Evolutionary conservation across 495 filamentous ascomycete genomes (phyloP), one percentile per base, ranked within the genome.

Genomic region (Aspergillus mulundensis): DNA sequence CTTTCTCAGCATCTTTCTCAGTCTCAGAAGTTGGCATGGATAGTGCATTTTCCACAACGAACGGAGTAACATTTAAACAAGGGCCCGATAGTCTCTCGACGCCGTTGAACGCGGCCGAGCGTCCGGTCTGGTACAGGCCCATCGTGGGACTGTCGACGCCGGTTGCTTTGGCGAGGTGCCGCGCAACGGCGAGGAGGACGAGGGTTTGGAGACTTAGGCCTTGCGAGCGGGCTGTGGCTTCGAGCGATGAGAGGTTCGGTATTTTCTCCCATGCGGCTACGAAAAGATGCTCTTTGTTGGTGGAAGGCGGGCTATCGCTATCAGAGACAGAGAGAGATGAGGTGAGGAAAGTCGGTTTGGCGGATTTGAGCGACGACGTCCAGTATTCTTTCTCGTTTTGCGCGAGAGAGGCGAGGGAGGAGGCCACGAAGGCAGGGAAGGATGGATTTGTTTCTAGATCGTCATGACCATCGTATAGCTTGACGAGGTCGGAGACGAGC

Each of bases 41-140:
- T 1, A 57, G 7, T 14, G 56, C 58, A 19, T 64, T 40, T 7
- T 32, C 52, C 0, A 68, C 39, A 5, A 54, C 50, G 5, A 71
- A 59, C 14, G 68, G 70, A 39, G 56, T 65, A 7, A 73, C 58
- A 43, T 71, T 71, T 4, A 73, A 51, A 42, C 65, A 70, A 7
- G 70, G 68, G 0, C 60, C 58, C 10, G 61, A 63, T 7, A 65
- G 52, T 1, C 47, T 57, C 11, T 67, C 58, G 18, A 69, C 59
- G 15, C 58, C 51, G 0, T 56, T 39, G 57, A 67, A 62, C 0
- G 61, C 53, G 0, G 63, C 60, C 3, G 69, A 71, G 32, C 67
- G 65, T 2, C 67, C 70, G 2, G 64, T 64, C 45, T 73, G 70
- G 54, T 69, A 73, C 3, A 73, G 53, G 12, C 70, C 70, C 38